Conservation (phyloP, 1,139 yeast species). For the Maudiozyma humilis region DNA sequence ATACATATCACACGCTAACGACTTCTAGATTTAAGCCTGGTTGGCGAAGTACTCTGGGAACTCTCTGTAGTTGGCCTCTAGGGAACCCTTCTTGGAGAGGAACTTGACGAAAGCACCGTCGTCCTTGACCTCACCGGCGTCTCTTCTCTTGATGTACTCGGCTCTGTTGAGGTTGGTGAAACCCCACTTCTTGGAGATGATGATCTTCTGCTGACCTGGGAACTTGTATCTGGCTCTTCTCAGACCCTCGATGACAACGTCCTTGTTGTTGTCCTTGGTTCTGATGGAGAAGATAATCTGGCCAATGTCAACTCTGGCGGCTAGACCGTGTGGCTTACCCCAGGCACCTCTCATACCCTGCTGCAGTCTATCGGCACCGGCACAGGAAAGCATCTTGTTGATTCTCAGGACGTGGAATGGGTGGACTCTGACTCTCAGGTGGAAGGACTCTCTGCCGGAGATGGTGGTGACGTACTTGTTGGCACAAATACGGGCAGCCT, state of each 20-base stretch:
- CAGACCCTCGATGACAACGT: conserved; percentile 94
- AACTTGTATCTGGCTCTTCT: conserved; percentile 99
- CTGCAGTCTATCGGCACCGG: conserved; percentile 99
- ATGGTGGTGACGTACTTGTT: conserved; percentile 97
- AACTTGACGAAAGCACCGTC: conserved; percentile 99
- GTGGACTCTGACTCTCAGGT: conserved; percentile 99
- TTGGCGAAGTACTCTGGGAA: conserved; percentile 82
- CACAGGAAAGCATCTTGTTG: conserved; percentile 99
- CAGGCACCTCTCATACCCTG: conserved; percentile 99
- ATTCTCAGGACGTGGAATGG: conserved; percentile 99
- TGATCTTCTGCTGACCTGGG: conserved; percentile 99
- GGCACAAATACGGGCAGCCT: conserved; percentile 99
- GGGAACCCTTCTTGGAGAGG: conserved; percentile 92
- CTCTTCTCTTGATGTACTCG: conserved; percentile 88
- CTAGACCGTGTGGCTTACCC: conserved; percentile 99
- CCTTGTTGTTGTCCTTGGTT: conserved; percentile 97
- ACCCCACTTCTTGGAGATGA: conserved; percentile 99
- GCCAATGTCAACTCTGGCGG: conserved; percentile 98
- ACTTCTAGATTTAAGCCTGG: conserved; percentile 32
- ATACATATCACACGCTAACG: neutral
- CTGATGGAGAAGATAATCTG: conserved; percentile 97
- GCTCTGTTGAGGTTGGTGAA: conserved; percentile 98
- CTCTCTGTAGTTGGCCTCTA: conserved; percentile 82
- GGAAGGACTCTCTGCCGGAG: conserved; percentile 99
- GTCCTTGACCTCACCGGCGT: conserved; percentile 96